Conservation (phyloP, 2,329 filamentous ascomycete genomes). For the Fusarium pseudoanthophilum region DNA sequence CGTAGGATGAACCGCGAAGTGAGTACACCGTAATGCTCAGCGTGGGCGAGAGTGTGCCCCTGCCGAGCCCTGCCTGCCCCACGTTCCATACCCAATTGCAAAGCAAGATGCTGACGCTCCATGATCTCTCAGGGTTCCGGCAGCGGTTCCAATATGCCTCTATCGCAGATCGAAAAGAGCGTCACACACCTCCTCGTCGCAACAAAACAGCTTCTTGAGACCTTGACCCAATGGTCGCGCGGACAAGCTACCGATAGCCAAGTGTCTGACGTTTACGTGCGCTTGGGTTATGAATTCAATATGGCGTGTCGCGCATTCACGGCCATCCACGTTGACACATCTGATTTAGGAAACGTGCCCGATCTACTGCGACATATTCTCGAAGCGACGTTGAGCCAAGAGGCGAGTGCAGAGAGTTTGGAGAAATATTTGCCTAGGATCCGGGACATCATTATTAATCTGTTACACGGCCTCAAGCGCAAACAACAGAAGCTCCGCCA, state of each 20-base stretch:
- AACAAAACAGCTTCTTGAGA: conserved; percentile 97
- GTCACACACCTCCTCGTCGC: conserved; percentile 97
- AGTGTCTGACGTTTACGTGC: conserved; percentile 97
- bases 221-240: conserved; percentile 96
- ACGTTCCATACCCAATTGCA: conserved; percentile 28
- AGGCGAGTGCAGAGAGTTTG: conserved; percentile 91
- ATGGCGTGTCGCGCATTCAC: conserved; percentile 97
- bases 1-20: conserved; percentile 51
- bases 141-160: conserved; percentile 73
- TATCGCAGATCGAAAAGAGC: conserved; percentile 99
- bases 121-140: conserved; percentile 58
- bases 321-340: conserved; percentile 95
- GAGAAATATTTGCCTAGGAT: conserved; percentile 95
- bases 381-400: conserved; percentile 95
- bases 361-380: conserved; percentile 90
- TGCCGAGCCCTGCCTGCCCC: conserved; percentile 38
- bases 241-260: conserved; percentile 91
- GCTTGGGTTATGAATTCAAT: conserved; percentile 98
- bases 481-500: conserved; percentile 90
- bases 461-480: conserved; percentile 94
- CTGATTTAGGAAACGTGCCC: conserved; percentile 93
- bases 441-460: conserved; percentile 97
- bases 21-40: conserved; percentile 30
- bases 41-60: conserved; percentile 25
- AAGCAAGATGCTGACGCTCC: conserved; percentile 40